Percentiles rank a stretch among this genome's conserved stretches.
Evolutionary conservation across 1,284 basidiomycete genomes (phyloP).

Genomic region (Trametes hirsuta): DNA sequence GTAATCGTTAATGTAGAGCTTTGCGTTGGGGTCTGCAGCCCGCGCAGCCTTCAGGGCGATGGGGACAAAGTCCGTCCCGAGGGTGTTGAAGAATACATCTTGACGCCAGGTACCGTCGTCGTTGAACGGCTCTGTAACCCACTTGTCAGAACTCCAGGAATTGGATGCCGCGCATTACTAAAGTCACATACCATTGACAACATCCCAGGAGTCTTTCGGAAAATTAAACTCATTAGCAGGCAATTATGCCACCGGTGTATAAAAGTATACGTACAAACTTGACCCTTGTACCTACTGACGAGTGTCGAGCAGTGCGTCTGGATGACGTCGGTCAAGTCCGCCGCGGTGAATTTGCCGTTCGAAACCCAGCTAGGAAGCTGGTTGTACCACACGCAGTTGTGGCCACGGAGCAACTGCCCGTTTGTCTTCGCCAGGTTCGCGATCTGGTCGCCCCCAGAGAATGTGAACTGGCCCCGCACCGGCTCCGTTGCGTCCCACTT

Average conservation of each 20-base stretch:
- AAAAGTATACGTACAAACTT: conserved; percentile 42
- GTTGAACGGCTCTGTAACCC: conserved; percentile 51
- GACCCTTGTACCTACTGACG: conserved; percentile 52
- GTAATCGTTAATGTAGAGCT: conserved; percentile 58
- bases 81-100: conserved; percentile 52
- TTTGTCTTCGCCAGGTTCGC: conserved; percentile 52
- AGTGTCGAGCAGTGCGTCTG: conserved; percentile 50
- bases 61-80: conserved; percentile 46
- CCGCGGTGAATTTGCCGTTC: conserved; percentile 44
- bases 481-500: conserved; percentile 65
- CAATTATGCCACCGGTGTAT: background rate
- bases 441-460: conserved; percentile 48
- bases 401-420: conserved; percentile 43
- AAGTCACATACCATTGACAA: conserved; percentile 38
- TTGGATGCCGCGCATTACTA: no score
- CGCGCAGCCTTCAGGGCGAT: conserved; percentile 50
- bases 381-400: conserved; percentile 60
- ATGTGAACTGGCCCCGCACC: conserved; percentile 49
- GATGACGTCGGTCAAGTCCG: conserved; percentile 47
- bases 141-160: background rate
- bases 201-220: conserved; percentile 38
- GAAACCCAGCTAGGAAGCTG: conserved; percentile 58
- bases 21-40: conserved; percentile 47
- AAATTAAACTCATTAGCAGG: no score
- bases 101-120: conserved; percentile 58